A percentile compares a stretch with the other conserved stretches of the same genome.
These are phyloP conservation scores for Stevia rebaudiana DNA, from an alignment of 140 eudicot species.

Conservation along the genomic window DNA sequence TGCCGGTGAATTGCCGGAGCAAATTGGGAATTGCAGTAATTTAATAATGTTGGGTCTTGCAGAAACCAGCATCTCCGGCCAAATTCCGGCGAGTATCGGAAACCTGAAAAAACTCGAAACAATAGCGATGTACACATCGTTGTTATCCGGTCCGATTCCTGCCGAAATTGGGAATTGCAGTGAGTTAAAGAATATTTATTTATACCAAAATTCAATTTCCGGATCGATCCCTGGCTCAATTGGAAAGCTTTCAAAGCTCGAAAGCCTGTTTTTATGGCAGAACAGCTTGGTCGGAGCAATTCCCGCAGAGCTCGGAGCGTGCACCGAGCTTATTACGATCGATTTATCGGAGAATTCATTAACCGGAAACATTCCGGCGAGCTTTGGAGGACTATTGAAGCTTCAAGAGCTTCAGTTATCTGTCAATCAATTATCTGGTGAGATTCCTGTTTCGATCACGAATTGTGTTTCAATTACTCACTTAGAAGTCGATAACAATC, in stretches of 20 bases:
- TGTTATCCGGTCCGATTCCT: slow-evolving; percentile 65
- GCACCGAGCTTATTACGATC: slow-evolving; percentile 51
- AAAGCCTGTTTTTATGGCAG: slow-evolving; percentile 79
- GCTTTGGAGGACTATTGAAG: slow-evolving; percentile 47
- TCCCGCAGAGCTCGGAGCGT: slow-evolving; percentile 65
- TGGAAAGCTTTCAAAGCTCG: slow-evolving; percentile 65
- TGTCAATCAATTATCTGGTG: slow-evolving; percentile 70
- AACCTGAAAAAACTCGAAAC: slow-evolving; percentile 60
- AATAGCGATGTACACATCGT: slow-evolving; percentile 65
- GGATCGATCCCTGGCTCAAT: slow-evolving; percentile 59
- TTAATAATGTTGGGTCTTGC: slow-evolving; percentile 67
- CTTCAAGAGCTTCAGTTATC: slow-evolving; percentile 80
- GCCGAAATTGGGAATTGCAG: slow-evolving; percentile 87
- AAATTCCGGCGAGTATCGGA: slow-evolving; percentile 62
- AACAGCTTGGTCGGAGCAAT: slow-evolving; percentile 70
- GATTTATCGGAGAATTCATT: slow-evolving; percentile 73
- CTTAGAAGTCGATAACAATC: slow-evolving; percentile 83
- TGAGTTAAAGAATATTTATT: slow-evolving; percentile 55
- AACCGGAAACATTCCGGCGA: slow-evolving; percentile 67
- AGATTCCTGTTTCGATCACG: slow-evolving; percentile 60
- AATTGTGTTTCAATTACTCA: slow-evolving; percentile 57
- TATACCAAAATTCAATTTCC: slow-evolving; percentile 79
- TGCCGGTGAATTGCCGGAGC: slow-evolving; percentile 65
- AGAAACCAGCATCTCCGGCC: slow-evolving; percentile 81
- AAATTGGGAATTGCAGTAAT: slow-evolving; percentile 77